Percentiles rank a stretch among this genome's conserved stretches.
phyloP scores from a whole-genome alignment of 768 basidiomycete genomes.

The Serendipita indica region DNA sequence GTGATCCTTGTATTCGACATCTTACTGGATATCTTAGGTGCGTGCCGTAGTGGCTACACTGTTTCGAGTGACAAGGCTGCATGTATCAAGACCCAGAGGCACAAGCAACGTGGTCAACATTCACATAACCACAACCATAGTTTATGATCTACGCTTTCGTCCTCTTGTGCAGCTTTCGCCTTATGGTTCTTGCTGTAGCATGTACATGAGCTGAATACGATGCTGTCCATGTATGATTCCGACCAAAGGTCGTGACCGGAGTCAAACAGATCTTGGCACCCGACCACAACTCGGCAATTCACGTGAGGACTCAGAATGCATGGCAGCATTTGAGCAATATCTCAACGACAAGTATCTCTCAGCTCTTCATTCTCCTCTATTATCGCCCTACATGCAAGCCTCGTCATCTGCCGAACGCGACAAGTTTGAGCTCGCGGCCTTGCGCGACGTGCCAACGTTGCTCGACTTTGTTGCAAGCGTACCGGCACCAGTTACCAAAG shows the following conservation, averaged over 20 bases:
- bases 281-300: constrained; percentile 4
- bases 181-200: too few relatives aligned
- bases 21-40: too few relatives aligned
- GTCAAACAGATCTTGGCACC: constrained; percentile 1
- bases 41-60: neutral
- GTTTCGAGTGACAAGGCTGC: neutral
- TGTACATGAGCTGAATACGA: too few relatives aligned
- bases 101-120: neutral
- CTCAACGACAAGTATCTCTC: constrained; percentile 13
- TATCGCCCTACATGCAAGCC: neutral
- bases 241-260: too few relatives aligned
- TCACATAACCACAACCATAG: too few relatives aligned
- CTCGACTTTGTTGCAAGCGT: constrained; percentile 13
- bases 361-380: constrained; percentile 8
- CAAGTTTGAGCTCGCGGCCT: neutral
- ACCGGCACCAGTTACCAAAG: constrained; percentile 46
- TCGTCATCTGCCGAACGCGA: neutral
- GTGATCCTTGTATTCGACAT: neutral
- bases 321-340: constrained; percentile 13
- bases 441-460: constrained; percentile 9
- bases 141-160: too few relatives aligned
- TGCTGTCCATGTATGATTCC: too few relatives aligned
- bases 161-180: too few relatives aligned
- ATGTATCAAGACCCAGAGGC: neutral
- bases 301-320: neutral